These are phyloP conservation scores for Ormosia semicastrata DNA, from an alignment of 306 rosid genomes.

Conservation along the genomic window DNA sequence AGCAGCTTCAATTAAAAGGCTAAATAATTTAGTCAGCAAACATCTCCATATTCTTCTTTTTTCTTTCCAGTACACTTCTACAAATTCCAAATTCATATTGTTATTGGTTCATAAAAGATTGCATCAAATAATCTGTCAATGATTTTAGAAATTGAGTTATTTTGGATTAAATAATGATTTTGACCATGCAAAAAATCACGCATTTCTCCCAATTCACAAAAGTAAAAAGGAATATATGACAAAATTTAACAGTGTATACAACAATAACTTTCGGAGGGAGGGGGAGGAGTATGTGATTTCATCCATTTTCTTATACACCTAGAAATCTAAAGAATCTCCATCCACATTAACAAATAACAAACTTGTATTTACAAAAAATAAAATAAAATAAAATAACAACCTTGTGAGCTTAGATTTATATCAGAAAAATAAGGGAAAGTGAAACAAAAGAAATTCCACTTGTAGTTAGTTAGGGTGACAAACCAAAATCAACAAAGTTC, in stretches of 20 bases:
- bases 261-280: background rate
- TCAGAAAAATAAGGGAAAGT: background rate
- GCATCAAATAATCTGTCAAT: background rate
- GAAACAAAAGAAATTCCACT: constrained; percentile 5
- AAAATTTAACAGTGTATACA: background rate
- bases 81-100: background rate
- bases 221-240: background rate
- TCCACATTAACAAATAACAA: background rate
- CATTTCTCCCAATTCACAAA: background rate
- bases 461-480: background rate
- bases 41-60: background rate
- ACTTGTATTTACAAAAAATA: no score
- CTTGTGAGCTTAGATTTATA: background rate
- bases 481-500: background rate
- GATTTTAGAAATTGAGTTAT: background rate
- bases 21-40: background rate
- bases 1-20: background rate
- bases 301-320: background rate
- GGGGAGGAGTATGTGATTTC: background rate
- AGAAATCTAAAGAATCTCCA: background rate
- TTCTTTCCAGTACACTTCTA: background rate
- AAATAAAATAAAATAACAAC: background rate
- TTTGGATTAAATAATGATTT: background rate
- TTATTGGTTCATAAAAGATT: background rate
- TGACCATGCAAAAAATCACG: background rate